phyloP scores from a whole-genome alignment of 352 stramenopile genomes.

The Phytopythium mirpurense region DNA sequence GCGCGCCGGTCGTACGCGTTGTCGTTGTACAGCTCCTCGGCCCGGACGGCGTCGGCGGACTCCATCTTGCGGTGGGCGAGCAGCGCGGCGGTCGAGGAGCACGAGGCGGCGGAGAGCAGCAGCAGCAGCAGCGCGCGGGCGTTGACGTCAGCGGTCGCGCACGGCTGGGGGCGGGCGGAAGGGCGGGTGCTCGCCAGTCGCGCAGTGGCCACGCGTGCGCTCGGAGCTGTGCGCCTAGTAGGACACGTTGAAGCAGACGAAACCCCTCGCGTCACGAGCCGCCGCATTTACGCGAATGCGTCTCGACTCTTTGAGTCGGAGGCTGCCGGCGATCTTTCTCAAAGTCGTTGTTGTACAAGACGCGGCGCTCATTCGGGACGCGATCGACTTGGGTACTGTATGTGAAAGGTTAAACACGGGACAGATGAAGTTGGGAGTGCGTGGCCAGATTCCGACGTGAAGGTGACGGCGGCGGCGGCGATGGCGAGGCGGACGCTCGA shows the following conservation, averaged over 20 bases:
- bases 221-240: background rate
- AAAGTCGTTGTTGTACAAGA: background rate
- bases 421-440: background rate
- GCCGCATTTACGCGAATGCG: conserved; percentile 18
- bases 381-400: conserved; percentile 10
- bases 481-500: background rate
- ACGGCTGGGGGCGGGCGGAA: background rate
- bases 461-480: background rate
- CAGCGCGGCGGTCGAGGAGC: conserved; percentile 10
- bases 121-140: conserved; percentile 17
- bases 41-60: conserved; percentile 53
- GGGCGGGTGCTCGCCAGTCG: background rate
- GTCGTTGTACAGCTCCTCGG: conserved; percentile 82
- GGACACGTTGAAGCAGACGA: background rate
- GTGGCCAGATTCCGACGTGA: conserved; percentile 14
- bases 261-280: conserved; percentile 9
- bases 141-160: conserved; percentile 1
- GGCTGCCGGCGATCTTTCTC: conserved; percentile 4
- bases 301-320: too few relatives aligned
- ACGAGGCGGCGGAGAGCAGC: conserved; percentile 13
- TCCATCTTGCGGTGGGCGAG: conserved; percentile 36
- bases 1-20: conserved; percentile 63
- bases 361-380: conserved; percentile 8
- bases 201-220: background rate
- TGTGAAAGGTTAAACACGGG: background rate